phyloP scores from a whole-genome alignment of 768 basidiomycete genomes.

The Kwoniella botswanensis region DNA sequence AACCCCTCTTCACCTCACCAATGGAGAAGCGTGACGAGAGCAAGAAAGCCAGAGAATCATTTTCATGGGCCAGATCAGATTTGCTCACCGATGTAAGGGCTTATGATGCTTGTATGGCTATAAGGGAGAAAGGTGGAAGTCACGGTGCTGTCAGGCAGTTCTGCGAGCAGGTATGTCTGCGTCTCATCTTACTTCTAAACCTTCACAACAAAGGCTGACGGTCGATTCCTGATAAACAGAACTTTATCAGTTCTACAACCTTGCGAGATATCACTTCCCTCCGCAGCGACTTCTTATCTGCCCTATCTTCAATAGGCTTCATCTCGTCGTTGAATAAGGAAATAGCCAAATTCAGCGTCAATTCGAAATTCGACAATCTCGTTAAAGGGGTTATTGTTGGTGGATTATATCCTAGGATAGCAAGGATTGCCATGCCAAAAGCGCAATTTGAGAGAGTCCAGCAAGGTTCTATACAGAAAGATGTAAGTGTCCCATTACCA shows the following conservation, averaged over 20 bases:
- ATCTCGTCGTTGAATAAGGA: constrained; percentile 49
- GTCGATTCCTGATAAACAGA: constrained; percentile 60
- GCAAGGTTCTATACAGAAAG: constrained; percentile 80
- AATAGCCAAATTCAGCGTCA: constrained; percentile 65
- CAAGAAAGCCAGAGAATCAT: constrained; percentile 69
- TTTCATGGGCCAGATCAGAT: constrained; percentile 76
- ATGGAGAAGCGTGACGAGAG: constrained; percentile 84
- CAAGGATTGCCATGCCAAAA: constrained; percentile 73
- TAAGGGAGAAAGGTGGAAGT: constrained; percentile 63
- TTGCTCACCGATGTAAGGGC: constrained; percentile 80
- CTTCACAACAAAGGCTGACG: not conserved
- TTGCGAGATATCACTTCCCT: constrained; percentile 79
- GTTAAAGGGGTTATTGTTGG: constrained; percentile 84
- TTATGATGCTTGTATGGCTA: constrained; percentile 63
- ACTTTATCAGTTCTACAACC: constrained; percentile 77
- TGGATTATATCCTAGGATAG: constrained; percentile 84
- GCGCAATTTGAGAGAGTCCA: constrained; percentile 84
- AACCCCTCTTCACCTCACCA: constrained; percentile 81
- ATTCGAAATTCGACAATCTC: constrained; percentile 72
- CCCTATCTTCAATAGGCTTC: constrained; percentile 74
- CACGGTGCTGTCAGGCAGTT: constrained; percentile 67
- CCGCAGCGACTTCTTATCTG: constrained; percentile 74
- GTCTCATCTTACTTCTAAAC: not conserved
- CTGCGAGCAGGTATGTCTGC: constrained; percentile 67
- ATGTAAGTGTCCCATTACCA: constrained; percentile 54